Conservation (phyloP, 202 grass and related monocot genomes). For the Panicum hallii region DNA sequence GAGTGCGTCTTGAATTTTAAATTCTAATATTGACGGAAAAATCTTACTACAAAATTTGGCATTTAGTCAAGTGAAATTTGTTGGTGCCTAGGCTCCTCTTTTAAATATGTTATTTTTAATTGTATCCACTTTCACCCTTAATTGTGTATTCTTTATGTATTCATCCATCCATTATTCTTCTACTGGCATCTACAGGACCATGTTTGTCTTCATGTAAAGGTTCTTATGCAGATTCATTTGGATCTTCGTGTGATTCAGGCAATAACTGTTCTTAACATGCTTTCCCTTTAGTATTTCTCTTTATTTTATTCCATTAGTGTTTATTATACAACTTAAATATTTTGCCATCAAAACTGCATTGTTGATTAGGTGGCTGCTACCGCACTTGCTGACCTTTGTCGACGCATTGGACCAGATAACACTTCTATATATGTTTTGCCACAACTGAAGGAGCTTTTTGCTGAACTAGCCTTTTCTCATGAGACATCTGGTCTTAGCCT, state of each 20-base stretch:
- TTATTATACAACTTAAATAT: conserved; percentile 10
- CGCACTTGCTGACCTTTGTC: conserved; percentile 73
- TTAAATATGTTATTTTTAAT: not conserved
- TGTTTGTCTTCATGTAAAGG: conserved; percentile 77
- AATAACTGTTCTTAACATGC: conserved; percentile 36
- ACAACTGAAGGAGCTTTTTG: conserved; percentile 83
- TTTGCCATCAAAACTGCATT: conserved; percentile 37
- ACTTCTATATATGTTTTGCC: conserved; percentile 71
- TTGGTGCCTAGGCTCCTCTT: not conserved
- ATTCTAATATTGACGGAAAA: conserved; percentile 1
- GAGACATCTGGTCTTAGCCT: conserved; percentile 52
- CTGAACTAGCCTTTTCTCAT: conserved; percentile 81
- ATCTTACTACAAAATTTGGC: conserved; percentile 24
- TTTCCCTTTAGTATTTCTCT: conserved; percentile 13
- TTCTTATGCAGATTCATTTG: conserved; percentile 78
- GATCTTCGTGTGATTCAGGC: conserved; percentile 81
- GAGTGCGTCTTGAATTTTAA: conserved; percentile 19
- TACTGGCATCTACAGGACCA: conserved; percentile 74
- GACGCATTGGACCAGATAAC: conserved; percentile 77
- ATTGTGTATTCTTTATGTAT: conserved; percentile 29
- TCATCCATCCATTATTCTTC: not conserved
- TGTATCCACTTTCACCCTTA: conserved; percentile 22
- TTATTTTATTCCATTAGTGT: conserved; percentile 8
- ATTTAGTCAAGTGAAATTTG: conserved; percentile 26
- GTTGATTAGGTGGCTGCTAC: conserved; percentile 75